Base-by-base conservation (phyloP, 768 basidiomycete genomes). In the Amanita jacksonii region DNA sequence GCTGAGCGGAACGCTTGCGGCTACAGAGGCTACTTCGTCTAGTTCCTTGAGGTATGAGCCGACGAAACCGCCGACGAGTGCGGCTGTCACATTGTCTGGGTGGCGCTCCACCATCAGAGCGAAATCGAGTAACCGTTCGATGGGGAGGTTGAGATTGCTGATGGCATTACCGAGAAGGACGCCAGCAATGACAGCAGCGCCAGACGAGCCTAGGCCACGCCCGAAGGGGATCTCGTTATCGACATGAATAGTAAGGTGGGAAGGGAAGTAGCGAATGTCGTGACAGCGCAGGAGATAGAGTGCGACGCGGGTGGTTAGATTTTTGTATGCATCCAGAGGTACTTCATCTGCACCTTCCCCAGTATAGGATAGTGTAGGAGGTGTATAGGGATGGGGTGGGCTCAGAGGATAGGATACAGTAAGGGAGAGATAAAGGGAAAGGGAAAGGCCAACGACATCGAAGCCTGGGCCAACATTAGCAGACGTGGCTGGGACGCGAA, bases 401-500 rank as follows among this genome's bases (percentile, higher is more conserved):
- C 63, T 59, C 3, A 51, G 31, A 4, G 64, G 55, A 54, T 62
- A 51, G 22, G 60, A 56, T 25, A 92, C 81, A 37, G 73, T 72
- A 55, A 98, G 72, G 12, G 78, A 81, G 52, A 97, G 76, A 52
- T 81, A 73, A 23, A 96, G 76, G 1, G 89, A 90, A 18, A 98
- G 79, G 0, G 94, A 93, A 50, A 99, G 82, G n/a, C 96, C 96
- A 51, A 97, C 91, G 50, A 98, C 96, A 62, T 99, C 96, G 64
- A 99, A 99, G 19, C 94, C 94, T 31, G 94, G 94, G 2, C 94
- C 94, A 57, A 99, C 92, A 69, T 99, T 99, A 51, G 94, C 94
- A 50, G 93, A 92, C 2, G 94, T 97, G n/a, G 91, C 91, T 8
- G 94, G 94, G 41, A 98, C 85, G 50, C 72, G 76, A 62, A 99